Percentiles rank a stretch among this genome's conserved stretches.
Evolutionary conservation across 495 filamentous ascomycete species (phyloP).

Genomic region (Podospora sp.): DNA sequence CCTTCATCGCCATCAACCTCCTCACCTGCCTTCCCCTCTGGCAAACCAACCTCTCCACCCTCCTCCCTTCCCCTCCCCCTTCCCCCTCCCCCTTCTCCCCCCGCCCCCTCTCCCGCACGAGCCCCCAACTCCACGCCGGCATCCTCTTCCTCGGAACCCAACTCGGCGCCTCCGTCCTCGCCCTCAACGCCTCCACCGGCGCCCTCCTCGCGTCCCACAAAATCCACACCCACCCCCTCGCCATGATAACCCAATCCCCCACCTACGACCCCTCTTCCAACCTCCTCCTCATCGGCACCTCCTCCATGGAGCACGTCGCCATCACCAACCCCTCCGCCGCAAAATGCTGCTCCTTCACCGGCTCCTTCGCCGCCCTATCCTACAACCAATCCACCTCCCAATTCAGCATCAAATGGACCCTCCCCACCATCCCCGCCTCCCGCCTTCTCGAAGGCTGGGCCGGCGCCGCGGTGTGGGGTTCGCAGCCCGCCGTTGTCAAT

Average conservation of each 20-base stretch:
- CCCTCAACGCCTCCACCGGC: constrained; percentile 31
- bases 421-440: constrained; percentile 30
- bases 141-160: constrained; percentile 39
- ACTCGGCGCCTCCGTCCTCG: constrained; percentile 36
- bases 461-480: constrained; percentile 42
- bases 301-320: constrained; percentile 34
- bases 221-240: constrained; percentile 36
- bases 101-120: constrained; percentile 32
- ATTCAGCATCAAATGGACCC: constrained; percentile 34
- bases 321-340: constrained; percentile 18
- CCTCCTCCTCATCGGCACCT: constrained; percentile 36
- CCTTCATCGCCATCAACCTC: constrained; percentile 34
- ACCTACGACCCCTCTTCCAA: constrained; percentile 35
- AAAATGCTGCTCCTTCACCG: constrained; percentile 40
- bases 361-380: constrained; percentile 32
- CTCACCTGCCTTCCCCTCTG: too few relatives aligned
- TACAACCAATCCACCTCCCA: constrained; percentile 21
- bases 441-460: constrained; percentile 27
- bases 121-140: constrained; percentile 36
- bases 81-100: constrained; percentile 10
- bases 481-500: constrained; percentile 43
- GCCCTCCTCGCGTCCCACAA: constrained; percentile 27
- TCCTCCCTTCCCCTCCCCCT: constrained; percentile 30
- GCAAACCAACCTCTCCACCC: constrained; percentile 35
- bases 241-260: constrained; percentile 40